Conservation (phyloP, 2,329 filamentous ascomycete genomes). For the Pseudogymnoascus sp. region DNA sequence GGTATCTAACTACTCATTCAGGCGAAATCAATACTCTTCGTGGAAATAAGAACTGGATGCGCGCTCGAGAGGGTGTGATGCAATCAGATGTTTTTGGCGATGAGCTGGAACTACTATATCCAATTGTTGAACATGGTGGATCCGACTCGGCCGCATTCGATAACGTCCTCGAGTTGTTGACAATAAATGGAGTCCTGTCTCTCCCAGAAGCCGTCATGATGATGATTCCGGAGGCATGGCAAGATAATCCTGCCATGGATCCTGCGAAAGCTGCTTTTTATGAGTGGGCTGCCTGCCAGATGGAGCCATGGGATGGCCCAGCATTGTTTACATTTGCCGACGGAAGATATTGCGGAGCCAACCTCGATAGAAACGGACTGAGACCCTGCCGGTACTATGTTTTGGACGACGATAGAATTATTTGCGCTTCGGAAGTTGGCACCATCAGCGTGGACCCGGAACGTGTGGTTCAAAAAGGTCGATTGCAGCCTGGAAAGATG, state of each 20-base stretch:
- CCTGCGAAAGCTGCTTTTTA: conserved; percentile 95
- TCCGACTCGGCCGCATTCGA: conserved; percentile 97
- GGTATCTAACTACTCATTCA: conserved; percentile 30
- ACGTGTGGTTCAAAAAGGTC: conserved; percentile 83
- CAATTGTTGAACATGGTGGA: conserved; percentile 91
- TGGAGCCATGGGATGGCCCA: conserved; percentile 98
- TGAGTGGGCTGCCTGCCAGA: conserved; percentile 96
- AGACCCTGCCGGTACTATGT: conserved; percentile 96
- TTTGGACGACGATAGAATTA: conserved; percentile 92
- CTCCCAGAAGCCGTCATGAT: conserved; percentile 96
- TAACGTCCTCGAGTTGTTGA: conserved; percentile 88
- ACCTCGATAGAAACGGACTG: conserved; percentile 90
- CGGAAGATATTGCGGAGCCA: conserved; percentile 93
- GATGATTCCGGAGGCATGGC: conserved; percentile 97
- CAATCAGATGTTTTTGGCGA: conserved; percentile 89
- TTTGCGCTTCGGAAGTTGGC: conserved; percentile 94
- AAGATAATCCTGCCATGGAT: conserved; percentile 87
- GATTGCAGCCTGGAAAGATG: conserved; percentile 92
- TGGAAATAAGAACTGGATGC: conserved; percentile 99
- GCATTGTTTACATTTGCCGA: conserved; percentile 96
- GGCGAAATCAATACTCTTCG: conserved; percentile 93
- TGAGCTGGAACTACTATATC: conserved; percentile 83
- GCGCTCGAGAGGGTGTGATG: conserved; percentile 89
- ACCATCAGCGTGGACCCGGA: conserved; percentile 89
- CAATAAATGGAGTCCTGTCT: conserved; percentile 92